Percentiles rank a stretch among this genome's conserved stretches.
phyloP scores from a whole-genome alignment of 2,329 filamentous ascomycete species.

The Zymoseptoria brevis region DNA sequence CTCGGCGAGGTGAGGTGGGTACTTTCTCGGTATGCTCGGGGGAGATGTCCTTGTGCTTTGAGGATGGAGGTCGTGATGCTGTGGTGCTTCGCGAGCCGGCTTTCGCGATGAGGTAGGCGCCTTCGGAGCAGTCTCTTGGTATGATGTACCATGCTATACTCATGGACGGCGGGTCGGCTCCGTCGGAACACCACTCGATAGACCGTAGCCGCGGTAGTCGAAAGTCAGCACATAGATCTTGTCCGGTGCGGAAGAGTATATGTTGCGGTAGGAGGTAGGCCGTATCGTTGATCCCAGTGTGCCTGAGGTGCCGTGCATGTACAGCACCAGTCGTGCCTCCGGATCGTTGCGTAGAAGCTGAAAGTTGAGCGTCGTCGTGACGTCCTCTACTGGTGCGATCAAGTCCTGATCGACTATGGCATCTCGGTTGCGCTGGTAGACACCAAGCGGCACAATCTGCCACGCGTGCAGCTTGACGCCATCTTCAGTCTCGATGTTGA shows the following conservation, averaged over 20 bases:
- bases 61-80: constrained; percentile 1
- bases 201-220: constrained; percentile 56
- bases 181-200: constrained; percentile 46
- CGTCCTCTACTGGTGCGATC: constrained; percentile 43
- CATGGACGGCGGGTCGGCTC: constrained; percentile 33
- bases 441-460: constrained; percentile 43
- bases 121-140: constrained; percentile 5
- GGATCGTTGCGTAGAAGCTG: constrained; percentile 56
- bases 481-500: constrained; percentile 37
- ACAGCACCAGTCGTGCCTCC: constrained; percentile 55
- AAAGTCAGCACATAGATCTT: constrained; percentile 52
- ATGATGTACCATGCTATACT: constrained; percentile 27
- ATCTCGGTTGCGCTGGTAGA: constrained; percentile 38
- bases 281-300: constrained; percentile 50
- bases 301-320: constrained; percentile 51
- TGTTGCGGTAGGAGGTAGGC: constrained; percentile 48
- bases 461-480: constrained; percentile 41
- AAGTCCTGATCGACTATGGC: constrained; percentile 35
- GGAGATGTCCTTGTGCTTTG: not conserved
- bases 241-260: constrained; percentile 38
- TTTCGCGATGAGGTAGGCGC: constrained; percentile 27
- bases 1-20: too few relatives aligned
- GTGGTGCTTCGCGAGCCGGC: constrained; percentile 16
- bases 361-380: constrained; percentile 53
- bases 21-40: not conserved